phyloP scores from a whole-genome alignment of 306 rosid genomes.

The Ormosia emarginata region DNA sequence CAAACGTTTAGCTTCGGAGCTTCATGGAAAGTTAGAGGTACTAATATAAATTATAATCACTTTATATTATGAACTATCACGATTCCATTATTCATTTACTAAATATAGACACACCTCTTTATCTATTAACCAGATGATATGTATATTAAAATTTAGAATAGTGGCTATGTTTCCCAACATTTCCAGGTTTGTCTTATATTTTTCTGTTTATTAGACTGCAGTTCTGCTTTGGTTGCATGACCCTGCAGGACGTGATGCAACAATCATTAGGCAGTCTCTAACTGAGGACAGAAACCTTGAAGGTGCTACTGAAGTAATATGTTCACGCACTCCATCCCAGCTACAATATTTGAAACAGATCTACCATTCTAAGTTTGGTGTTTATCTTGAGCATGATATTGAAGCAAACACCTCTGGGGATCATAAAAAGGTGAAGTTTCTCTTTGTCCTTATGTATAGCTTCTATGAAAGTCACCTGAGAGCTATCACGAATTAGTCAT shows the following conservation, averaged over 20 bases:
- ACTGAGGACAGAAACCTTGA: conserved; percentile 22
- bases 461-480: conserved; percentile 28
- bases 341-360: conserved; percentile 60
- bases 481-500: conserved; percentile 47
- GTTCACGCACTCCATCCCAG: conserved; percentile 74
- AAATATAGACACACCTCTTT: background rate
- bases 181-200: background rate
- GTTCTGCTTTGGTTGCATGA: conserved; percentile 74
- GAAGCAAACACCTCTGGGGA: conserved; percentile 42
- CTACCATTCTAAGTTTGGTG: conserved; percentile 52
- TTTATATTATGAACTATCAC: background rate
- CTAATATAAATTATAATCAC: background rate
- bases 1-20: conserved; percentile 58
- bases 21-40: conserved; percentile 66
- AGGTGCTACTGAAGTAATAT: conserved; percentile 75
- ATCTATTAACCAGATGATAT: background rate
- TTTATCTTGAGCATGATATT: conserved; percentile 52
- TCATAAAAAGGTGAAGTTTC: conserved; percentile 51
- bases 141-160: background rate
- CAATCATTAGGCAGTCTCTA: conserved; percentile 41
- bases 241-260: conserved; percentile 65
- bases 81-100: background rate
- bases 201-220: conserved; percentile 48
- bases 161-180: background rate
- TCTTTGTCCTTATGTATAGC: background rate